These are phyloP conservation scores for Fusarium pilosicola DNA, from an alignment of 2,329 filamentous ascomycete genomes.

Conservation along the genomic window DNA sequence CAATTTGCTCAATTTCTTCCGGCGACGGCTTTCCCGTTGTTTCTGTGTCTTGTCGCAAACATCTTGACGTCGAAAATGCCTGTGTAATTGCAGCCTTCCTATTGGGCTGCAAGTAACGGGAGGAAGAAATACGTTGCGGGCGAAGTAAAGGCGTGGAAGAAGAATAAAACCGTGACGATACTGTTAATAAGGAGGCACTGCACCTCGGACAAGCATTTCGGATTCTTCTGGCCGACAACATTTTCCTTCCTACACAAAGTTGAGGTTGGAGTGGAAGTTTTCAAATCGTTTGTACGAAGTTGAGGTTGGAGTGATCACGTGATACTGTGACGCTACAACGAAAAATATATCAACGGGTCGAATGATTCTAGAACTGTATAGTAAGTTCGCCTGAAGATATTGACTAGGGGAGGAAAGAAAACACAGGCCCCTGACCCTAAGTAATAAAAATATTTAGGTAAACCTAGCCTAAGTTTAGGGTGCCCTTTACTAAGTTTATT, in stretches of 20 bases:
- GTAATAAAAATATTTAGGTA: no score
- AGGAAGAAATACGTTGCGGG: conserved; percentile 27
- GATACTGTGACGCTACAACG: no score
- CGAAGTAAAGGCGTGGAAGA: conserved; percentile 25
- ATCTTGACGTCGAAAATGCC: conserved; percentile 45
- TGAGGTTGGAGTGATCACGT: no score
- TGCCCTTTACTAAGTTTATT: no score
- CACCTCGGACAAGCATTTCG: conserved; percentile 48
- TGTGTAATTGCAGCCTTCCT: conserved; percentile 42
- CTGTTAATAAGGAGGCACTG: conserved; percentile 28
- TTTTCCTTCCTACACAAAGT: conserved; percentile 41
- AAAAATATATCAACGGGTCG: not conserved
- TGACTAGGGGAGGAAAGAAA: no score
- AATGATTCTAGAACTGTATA: not conserved
- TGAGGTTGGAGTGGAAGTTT: conserved; percentile 13
- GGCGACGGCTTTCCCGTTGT: conserved; percentile 12
- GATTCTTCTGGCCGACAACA: conserved; percentile 50
- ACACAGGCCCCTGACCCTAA: no score
- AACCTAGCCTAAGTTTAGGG: no score
- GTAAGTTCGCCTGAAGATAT: conserved; percentile 1
- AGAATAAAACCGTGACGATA: conserved; percentile 16
- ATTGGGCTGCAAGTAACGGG: conserved; percentile 39
- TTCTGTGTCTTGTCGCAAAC: conserved; percentile 34
- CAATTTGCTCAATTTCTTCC: conserved; percentile 67
- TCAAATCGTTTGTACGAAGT: conserved; percentile 8